Evolutionary conservation across 2,329 filamentous ascomycete genomes (phyloP), one percentile per base, ranked within the genome.

Genomic region (Pyricularia grisea): DNA sequence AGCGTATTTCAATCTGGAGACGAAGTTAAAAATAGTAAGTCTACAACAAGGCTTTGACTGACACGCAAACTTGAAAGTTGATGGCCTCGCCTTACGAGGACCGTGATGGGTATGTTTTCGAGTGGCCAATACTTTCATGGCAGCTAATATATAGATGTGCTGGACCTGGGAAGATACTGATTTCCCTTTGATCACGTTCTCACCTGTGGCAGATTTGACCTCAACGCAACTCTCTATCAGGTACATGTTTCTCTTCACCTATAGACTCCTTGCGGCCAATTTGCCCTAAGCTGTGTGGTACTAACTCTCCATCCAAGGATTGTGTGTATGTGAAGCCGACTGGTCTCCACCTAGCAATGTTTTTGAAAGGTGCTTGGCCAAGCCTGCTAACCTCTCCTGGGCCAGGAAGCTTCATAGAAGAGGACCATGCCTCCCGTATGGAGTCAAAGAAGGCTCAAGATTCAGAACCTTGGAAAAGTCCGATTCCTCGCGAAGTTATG

Each of bases 201-300:
- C 64, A 2, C 64, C 12, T 12, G 30, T 23, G 65, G 71, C 75
- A 93, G 92, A 67, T 98, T 97, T 75, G 92, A 96, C 78, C 97
- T 99, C 93, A 97, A 97, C 77, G 94, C 93, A 66, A 97, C 94
- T 2, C 83, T 89, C 67, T 95, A 93, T 76, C 91, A 98, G 83
- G 94, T 95, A 80, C 78, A 87, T 73, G 74, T 72, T 64, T 65
- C 66, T 60, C 25, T 61, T 6, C 58, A 12, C 23, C 12, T 28
- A 17, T 25, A 25, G 25, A 27, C 58, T 9, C 10, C 58, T 17
- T 12, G 27, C 27, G 2, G 58, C 11, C 17, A 28, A 28, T n/a
- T 61, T 2, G n/a, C 2, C 25, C 20, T 10, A 28, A 61, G 58
- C 23, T 61, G 23, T 61, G n/a, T n/a, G 58, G 4, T 25, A 28